Evolutionary conservation across 179 eudicot species (phyloP).

Genomic region (Amaranthus tricolor): DNA sequence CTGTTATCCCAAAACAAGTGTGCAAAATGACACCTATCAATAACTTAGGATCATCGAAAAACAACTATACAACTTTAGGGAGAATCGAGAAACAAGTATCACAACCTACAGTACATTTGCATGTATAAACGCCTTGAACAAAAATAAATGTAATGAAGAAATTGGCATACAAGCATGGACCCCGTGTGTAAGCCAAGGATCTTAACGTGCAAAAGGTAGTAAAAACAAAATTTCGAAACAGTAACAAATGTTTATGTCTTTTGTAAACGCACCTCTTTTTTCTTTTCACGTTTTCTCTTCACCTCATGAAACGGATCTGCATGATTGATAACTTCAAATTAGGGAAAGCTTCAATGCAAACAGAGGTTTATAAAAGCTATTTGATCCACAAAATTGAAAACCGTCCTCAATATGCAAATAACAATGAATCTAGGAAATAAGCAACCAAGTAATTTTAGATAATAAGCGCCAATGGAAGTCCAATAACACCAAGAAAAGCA

Average conservation of each 20-base stretch:
- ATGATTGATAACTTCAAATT: slow-evolving; percentile 34
- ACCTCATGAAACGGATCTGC: slow-evolving; percentile 94
- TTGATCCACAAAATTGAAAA: neutral
- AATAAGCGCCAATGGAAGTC: neutral
- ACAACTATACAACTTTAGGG: neutral
- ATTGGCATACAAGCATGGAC: neutral
- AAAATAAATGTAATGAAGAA: neutral
- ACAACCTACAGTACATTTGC: slow-evolving; percentile 4
- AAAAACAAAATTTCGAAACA: neutral
- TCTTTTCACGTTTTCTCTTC: slow-evolving; percentile 99
- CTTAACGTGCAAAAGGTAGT: neutral
- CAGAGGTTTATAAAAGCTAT: slow-evolving; percentile 3
- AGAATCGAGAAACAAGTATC: neutral
- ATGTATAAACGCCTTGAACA: neutral
- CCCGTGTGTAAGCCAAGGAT: neutral
- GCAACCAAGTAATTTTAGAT: neutral
- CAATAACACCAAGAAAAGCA: neutral
- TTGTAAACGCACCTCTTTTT: slow-evolving; percentile 81
- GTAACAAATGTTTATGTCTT: slow-evolving; percentile 15
- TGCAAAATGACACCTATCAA: neutral
- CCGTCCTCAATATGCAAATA: neutral
- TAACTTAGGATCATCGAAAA: neutral
- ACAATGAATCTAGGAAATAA: neutral
- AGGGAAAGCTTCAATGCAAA: slow-evolving; percentile 29
- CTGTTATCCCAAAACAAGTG: neutral